phyloP scores from a whole-genome alignment of 2,329 filamentous ascomycete species.

The Cladosporium halotolerans region DNA sequence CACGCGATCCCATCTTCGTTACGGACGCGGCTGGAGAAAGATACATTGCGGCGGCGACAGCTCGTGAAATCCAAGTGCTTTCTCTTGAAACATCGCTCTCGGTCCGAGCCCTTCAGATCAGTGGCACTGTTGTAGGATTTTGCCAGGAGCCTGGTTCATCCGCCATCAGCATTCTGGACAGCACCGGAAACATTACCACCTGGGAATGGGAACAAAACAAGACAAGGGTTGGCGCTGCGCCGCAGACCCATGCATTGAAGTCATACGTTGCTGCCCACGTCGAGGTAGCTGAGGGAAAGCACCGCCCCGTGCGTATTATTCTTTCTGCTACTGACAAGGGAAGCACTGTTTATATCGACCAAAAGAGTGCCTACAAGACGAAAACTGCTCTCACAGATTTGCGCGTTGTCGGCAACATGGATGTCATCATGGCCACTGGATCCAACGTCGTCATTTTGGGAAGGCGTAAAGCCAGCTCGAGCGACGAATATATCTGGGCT shows the following conservation, averaged over 20 bases:
- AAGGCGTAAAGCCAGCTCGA: constrained; percentile 33
- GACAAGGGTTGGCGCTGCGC: constrained; percentile 1
- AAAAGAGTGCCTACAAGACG: constrained; percentile 32
- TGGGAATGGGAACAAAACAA: constrained; percentile 49
- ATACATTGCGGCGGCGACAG: constrained; percentile 26
- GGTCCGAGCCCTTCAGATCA: constrained; percentile 38
- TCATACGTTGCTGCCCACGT: not conserved
- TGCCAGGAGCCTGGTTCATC: constrained; percentile 27
- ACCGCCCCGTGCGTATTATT: not conserved
- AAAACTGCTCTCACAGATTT: constrained; percentile 32
- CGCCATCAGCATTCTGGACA: constrained; percentile 11
- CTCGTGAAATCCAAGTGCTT: constrained; percentile 37
- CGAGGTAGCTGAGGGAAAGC: constrained; percentile 1
- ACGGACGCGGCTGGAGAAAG: constrained; percentile 34
- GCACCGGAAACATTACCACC: constrained; percentile 43
- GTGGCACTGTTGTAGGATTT: constrained; percentile 42
- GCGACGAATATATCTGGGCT: constrained; percentile 44
- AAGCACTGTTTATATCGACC: constrained; percentile 29
- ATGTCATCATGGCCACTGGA: constrained; percentile 52
- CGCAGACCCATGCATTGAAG: not conserved
- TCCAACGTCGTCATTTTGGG: constrained; percentile 57
- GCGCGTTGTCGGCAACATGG: constrained; percentile 48
- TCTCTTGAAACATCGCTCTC: constrained; percentile 75
- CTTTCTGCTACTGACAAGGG: constrained; percentile 1
- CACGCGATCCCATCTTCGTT: constrained; percentile 52